A percentile compares a stretch with the other conserved stretches of the same genome.
phyloP scores from a whole-genome alignment of 768 basidiomycete genomes.

The Russula foetens region DNA sequence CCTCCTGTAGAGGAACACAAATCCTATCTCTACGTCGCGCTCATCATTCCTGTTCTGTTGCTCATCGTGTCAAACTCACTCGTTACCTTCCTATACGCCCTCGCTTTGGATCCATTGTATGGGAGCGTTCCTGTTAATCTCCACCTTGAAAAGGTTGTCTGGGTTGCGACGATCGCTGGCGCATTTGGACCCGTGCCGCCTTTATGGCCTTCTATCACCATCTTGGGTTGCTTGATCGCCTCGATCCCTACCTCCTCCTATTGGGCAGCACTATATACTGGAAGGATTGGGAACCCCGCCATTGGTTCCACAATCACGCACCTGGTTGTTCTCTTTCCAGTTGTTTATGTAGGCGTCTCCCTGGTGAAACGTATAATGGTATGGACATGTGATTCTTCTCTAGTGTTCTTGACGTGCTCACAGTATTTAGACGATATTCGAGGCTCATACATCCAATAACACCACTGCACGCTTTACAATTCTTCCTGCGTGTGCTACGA shows the following conservation, averaged over 20 bases:
- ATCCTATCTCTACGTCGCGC: slow-evolving; percentile 3
- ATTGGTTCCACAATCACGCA: slow-evolving; percentile 57
- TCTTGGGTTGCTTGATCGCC: slow-evolving; percentile 35
- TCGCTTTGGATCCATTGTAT: slow-evolving; percentile 61
- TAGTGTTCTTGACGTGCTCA: neutral
- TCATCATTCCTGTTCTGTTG: slow-evolving; percentile 25
- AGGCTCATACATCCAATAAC: neutral
- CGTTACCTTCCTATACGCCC: slow-evolving; percentile 52
- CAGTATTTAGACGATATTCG: slow-evolving; percentile 13
- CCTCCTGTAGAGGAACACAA: neutral
- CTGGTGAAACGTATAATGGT: slow-evolving; percentile 37
- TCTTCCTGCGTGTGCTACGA: slow-evolving; percentile 18
- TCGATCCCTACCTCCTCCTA: slow-evolving; percentile 55
- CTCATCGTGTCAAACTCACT: slow-evolving; percentile 39
- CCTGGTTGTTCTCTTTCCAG: slow-evolving; percentile 44
- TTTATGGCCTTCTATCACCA: slow-evolving; percentile 28
- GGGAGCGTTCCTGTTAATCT: slow-evolving; percentile 48
- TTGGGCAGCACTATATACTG: slow-evolving; percentile 54
- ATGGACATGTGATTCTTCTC: slow-evolving; percentile 18
- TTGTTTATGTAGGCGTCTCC: slow-evolving; percentile 43
- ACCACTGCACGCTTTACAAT: slow-evolving; percentile 16
- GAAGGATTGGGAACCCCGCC: slow-evolving; percentile 42
- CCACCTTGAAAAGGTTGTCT: slow-evolving; percentile 36
- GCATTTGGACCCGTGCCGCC: slow-evolving; percentile 30
- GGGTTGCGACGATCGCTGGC: slow-evolving; percentile 28